A percentile compares a stretch with the other conserved stretches of the same genome.
These are phyloP conservation scores for Teunomyces cretensis DNA, from an alignment of 805 yeast genomes.

Conservation along the genomic window DNA sequence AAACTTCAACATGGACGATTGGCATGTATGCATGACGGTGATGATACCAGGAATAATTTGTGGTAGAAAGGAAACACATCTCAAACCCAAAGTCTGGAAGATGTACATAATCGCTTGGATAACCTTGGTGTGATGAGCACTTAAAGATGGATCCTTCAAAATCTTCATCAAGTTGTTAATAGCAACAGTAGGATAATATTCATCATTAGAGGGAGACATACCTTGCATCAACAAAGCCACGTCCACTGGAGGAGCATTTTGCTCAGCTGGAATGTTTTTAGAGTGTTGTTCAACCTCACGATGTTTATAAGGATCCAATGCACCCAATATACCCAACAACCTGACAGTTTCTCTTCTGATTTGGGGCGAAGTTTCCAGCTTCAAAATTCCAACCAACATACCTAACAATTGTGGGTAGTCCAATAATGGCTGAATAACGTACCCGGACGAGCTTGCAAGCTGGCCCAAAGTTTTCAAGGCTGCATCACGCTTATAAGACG, in stretches of 20 bases:
- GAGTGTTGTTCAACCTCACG: constrained; percentile 82
- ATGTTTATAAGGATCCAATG: constrained; percentile 93
- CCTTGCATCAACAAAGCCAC: constrained; percentile 90
- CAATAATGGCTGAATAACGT: constrained; percentile 88
- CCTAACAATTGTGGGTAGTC: constrained; percentile 90
- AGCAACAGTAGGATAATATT: constrained; percentile 93
- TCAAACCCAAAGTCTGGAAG: constrained; percentile 81
- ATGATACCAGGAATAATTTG: constrained; percentile 87
- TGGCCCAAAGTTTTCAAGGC: constrained; percentile 88
- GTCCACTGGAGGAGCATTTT: constrained; percentile 87
- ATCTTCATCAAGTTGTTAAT: constrained; percentile 81
- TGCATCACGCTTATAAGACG: constrained; percentile 84
- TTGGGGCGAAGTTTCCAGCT: constrained; percentile 71
- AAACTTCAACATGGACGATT: constrained; percentile 76
- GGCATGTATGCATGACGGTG: constrained; percentile 78
- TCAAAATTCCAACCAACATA: constrained; percentile 74
- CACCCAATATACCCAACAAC: constrained; percentile 90
- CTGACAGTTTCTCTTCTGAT: constrained; percentile 87
- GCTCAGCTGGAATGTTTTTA: constrained; percentile 58
- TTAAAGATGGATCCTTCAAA: constrained; percentile 78
- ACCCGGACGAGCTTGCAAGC: constrained; percentile 85
- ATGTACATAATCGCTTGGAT: constrained; percentile 93
- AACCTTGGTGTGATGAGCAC: constrained; percentile 84
- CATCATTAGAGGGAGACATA: constrained; percentile 88
- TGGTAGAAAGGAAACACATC: constrained; percentile 86